These are phyloP conservation scores for Aspergillus bridgeri DNA, from an alignment of 495 filamentous ascomycete species.

Conservation along the genomic window DNA sequence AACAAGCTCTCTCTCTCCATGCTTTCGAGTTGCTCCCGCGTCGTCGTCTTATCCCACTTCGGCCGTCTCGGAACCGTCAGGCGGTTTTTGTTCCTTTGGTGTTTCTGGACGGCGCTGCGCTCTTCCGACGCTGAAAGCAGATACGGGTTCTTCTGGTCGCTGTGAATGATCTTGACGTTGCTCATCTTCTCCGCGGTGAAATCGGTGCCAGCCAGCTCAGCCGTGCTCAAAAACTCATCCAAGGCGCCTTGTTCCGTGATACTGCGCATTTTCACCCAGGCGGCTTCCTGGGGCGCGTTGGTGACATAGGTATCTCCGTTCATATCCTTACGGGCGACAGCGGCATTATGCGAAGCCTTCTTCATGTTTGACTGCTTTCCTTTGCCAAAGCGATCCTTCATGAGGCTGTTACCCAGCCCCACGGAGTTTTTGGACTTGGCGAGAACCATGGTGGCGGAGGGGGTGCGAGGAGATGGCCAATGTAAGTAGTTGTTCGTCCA, in stretches of 20 bases:
- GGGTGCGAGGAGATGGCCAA: constrained; percentile 15
- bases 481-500: constrained; percentile 11
- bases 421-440: constrained; percentile 94
- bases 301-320: constrained; percentile 48
- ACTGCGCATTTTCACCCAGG: constrained; percentile 85
- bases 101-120: constrained; percentile 69
- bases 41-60: constrained; percentile 81
- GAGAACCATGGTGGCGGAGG: constrained; percentile 68
- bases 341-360: constrained; percentile 62
- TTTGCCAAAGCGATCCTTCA: constrained; percentile 92
- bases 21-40: constrained; percentile 72
- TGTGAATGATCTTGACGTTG: constrained; percentile 97
- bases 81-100: constrained; percentile 67
- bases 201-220: constrained; percentile 94
- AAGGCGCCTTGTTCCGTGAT: constrained; percentile 96
- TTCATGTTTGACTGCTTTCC: constrained; percentile 73
- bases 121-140: constrained; percentile 88
- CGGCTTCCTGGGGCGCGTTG: constrained; percentile 44
- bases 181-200: constrained; percentile 99
- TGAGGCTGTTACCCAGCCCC: constrained; percentile 86
- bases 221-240: constrained; percentile 81
- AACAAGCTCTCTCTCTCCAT: constrained; percentile 79
- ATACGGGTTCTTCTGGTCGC: constrained; percentile 91
- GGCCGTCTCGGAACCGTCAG: constrained; percentile 90
- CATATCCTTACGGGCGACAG: constrained; percentile 40